Evolutionary conservation across 2,329 filamentous ascomycete genomes (phyloP), one percentile per base, ranked within the genome.

Genomic region (Ramularia collo-cygni): DNA sequence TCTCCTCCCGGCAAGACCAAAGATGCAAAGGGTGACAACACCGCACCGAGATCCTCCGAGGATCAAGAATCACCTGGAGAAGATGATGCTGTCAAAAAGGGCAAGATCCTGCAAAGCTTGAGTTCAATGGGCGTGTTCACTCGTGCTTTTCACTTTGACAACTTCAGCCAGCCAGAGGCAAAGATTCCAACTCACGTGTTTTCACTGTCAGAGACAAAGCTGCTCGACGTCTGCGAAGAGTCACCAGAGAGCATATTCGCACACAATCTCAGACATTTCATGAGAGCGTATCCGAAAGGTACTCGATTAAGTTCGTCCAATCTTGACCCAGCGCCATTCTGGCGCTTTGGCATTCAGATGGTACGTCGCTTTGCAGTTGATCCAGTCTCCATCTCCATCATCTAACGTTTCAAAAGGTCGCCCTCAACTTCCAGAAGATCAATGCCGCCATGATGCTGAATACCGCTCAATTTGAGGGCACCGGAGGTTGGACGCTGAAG

Each of bases 401-500:
- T 21, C 35, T 37, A 29, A 42, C n/a, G 8, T 9, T 37, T 19
- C 4, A 40, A n/a, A 29, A 47, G 45, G 87, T 93, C 1, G 89
- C 89, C 0, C 69, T 96, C 45, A 95, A 95, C 65, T 96, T 89
- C 86, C 89, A 96, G 63, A 82, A 81, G 46, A 81, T 84, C 62
- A 88, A 95, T 56, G 83, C 86, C 52, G 88, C 86, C 21, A 93
- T 93, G 81, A 95, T 95, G 90, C 74, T 95, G 10, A 95, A 95
- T 58, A 81, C 92, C 57, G 89, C 79, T 52, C 92, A 94, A 86
- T 95, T 95, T 63, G 75, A 79, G 2, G 84, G 79, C 8, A 83
- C 85, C 36, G 69, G 76, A 29, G 89, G 90, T 28, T 95, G 86
- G 85, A 78, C 89, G 2, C 71, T 92, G 46, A 95, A 95, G 64